Evolutionary conservation across 345 rosid species (phyloP).

Genomic region (Sisymbrium altissimum): DNA sequence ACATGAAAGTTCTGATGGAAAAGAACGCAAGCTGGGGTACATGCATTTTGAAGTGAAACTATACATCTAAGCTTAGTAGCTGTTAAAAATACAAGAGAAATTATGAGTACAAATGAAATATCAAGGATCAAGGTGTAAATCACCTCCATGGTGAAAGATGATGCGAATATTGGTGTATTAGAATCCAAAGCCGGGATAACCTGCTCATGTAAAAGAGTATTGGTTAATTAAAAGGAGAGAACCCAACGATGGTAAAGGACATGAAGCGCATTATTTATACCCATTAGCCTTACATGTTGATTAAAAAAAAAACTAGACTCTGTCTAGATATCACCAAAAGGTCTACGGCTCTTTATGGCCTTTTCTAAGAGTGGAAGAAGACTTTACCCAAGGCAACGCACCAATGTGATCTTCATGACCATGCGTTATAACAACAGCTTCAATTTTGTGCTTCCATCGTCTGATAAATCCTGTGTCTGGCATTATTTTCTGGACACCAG

Average conservation of each 20-base stretch:
- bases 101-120: not conserved
- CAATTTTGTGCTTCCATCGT: constrained; percentile 95
- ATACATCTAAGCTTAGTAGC: not conserved
- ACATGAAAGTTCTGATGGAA: not conserved
- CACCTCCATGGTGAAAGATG: constrained; percentile 99
- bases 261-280: not conserved
- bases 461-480: constrained; percentile 96
- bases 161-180: constrained; percentile 79
- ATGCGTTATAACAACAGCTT: constrained; percentile 94
- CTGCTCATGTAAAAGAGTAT: constrained; percentile 43
- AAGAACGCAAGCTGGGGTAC: not conserved
- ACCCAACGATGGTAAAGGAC: not conserved
- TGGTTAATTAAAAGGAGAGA: not conserved
- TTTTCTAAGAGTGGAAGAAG: constrained; percentile 40
- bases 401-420: constrained; percentile 99
- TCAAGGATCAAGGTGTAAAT: not conserved
- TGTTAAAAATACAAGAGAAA: not conserved
- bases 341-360: not conserved
- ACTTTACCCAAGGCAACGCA: constrained; percentile 99
- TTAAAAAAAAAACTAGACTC: not conserved
- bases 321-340: not conserved
- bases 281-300: not conserved
- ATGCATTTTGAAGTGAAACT: not conserved
- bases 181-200: constrained; percentile 92
- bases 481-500: constrained; percentile 88